phyloP scores from a whole-genome alignment of 2,329 filamentous ascomycete genomes.

The Aspergillus nomiae region DNA sequence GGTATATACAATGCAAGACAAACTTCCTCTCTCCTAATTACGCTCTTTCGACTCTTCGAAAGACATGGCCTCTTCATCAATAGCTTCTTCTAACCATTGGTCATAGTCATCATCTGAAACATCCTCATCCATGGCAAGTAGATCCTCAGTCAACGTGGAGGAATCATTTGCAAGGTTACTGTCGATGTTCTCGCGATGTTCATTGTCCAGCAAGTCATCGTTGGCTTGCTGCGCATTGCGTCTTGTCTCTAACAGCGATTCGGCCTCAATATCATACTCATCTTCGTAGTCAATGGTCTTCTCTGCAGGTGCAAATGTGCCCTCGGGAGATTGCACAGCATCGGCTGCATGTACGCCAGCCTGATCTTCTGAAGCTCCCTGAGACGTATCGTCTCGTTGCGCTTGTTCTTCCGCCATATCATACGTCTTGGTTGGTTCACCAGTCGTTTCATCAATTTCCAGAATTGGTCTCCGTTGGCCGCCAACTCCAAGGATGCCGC shows the following conservation, averaged over 20 bases:
- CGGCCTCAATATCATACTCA: slow-evolving; percentile 29
- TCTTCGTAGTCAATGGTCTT: slow-evolving; percentile 25
- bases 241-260: slow-evolving; percentile 20
- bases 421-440: not conserved
- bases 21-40: not conserved
- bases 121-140: not conserved
- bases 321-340: slow-evolving; percentile 3
- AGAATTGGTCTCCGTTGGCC: slow-evolving; percentile 22
- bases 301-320: not conserved
- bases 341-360: not conserved
- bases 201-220: slow-evolving; percentile 23
- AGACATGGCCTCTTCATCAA: not conserved
- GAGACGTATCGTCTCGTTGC: not conserved
- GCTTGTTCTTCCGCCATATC: not conserved
- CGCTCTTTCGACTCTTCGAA: not conserved
- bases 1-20: slow-evolving; percentile 10
- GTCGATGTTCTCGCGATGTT: slow-evolving; percentile 6
- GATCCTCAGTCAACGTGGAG: not conserved
- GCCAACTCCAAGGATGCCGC: slow-evolving; percentile 34
- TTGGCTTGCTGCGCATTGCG: slow-evolving; percentile 17
- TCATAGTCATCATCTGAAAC: not conserved
- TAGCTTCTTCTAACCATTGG: not conserved
- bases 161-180: not conserved
- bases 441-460: not conserved
- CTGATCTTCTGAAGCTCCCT: not conserved